Evolutionary conservation across 208 protist species (phyloP), one percentile per base, ranked within the genome.

Genomic region (Trypanosoma avium): DNA sequence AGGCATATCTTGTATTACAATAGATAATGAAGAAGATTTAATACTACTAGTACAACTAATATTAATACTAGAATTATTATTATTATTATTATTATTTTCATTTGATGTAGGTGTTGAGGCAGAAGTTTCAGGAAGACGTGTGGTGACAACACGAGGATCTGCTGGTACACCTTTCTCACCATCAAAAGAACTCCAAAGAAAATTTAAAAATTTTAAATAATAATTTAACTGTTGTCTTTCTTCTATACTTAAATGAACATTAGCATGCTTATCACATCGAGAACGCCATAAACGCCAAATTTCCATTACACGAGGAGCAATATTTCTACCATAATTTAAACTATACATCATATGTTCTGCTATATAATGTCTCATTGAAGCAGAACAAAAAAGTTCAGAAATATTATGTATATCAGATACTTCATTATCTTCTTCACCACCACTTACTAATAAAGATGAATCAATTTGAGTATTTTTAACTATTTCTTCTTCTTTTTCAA

Each of bases 271-370:
- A 5, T 33, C 22, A n/a, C 22, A 40, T 30, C 19, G 17, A 32
- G 13, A 19, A 19, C 82, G 77, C 79, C 71, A 89, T 15, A 84
- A 57, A n/a, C 75, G 65, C 54, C 67, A 70, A 0, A 93, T 57
- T 27, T 77, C 68, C 45, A 89, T 61, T 57, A 91, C 55, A 52
- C 70, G 61, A 17, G 83, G 87, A 0, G 82, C 74, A 40, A 77
- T 76, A 21, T 70, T 85, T n/a, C 71, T 58, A 33, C 72, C 79
- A 72, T 86, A 93, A 61, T 91, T 76, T 12, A 84, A 27, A 3
- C 72, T 76, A 72, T 90, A 94, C 78, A 86, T 86, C 73, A 90
- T 81, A 64, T 94, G 84, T 74, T 94, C 82, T 19, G 76, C 80
- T 42, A 79, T 81, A 63, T 75, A 94, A 61, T 81, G 77, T 32